Base-by-base conservation (phyloP, 129 eudicot genomes). In the Calendula officinalis region DNA sequence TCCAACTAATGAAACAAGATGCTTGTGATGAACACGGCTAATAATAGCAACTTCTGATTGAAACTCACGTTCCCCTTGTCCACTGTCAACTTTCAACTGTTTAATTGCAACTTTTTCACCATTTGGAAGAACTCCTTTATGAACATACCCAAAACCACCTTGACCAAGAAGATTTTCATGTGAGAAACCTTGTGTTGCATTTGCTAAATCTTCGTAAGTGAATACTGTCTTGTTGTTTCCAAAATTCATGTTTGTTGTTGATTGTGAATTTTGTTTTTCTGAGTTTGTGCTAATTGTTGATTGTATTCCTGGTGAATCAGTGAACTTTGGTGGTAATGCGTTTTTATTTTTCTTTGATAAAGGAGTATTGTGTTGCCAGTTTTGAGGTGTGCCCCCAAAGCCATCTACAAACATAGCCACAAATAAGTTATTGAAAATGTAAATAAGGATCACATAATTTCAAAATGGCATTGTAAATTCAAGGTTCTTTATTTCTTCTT, bases 41-140 rank as follows among this genome's bases (percentile, higher is more conserved):
- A 91, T 82, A 9, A 67, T 91, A 37, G 84, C 95, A 41, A 87
- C 95, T 80, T 91, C 98, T 8, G 98, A 94, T 72, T 91, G 98
- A 77, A 91, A 91, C 64, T 91, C 98, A 52, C 98, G 95, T 67
- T 91, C 96, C 67, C 98, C 96, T 71, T 91, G 98, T 36, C 86
- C 85, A 78, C 97, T 87, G 55, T 94, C 97, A 55, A 62, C 9
- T 72, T 87, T 91, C n/a, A 91, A 78, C 72, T 84, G 88, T 78
- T 91, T 87, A 68, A 91, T 73, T 40, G 98, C 98, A 64, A 91
- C 85, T 73, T 50, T 82, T 57, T 74, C 82, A 47, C 98, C 96
- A 53, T 77, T 73, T 10, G 73, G 66, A 44, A 91, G 86, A 9
- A 82, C 82, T 61, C 98, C 98, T 77, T 83, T 87, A 62, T 84